phyloP scores from a whole-genome alignment of 2,329 filamentous ascomycete genomes.

The Colletotrichum tabaci region DNA sequence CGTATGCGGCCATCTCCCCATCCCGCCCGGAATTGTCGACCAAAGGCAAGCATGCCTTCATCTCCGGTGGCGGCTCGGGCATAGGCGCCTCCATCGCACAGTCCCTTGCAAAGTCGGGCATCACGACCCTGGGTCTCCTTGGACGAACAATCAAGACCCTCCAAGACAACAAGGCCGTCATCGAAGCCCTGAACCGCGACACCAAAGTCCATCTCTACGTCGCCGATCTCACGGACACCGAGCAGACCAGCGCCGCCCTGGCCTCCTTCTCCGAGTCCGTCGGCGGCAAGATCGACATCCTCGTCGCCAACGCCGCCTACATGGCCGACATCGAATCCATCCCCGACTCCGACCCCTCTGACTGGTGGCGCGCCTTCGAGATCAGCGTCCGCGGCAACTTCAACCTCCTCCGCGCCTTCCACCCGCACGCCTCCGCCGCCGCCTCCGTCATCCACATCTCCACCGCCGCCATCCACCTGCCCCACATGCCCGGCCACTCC shows the following conservation, averaged over 20 bases:
- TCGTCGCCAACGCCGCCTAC: slow-evolving; percentile 49
- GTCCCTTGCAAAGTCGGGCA: slow-evolving; percentile 57
- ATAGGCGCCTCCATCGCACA: slow-evolving; percentile 62
- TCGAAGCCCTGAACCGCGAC: slow-evolving; percentile 42
- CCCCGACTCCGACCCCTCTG: slow-evolving; percentile 40
- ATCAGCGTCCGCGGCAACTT: slow-evolving; percentile 66
- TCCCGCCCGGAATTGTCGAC: slow-evolving; percentile 45
- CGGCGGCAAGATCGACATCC: slow-evolving; percentile 45
- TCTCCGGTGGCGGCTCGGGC: slow-evolving; percentile 69
- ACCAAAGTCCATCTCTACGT: slow-evolving; percentile 42
- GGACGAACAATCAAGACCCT: slow-evolving; percentile 49
- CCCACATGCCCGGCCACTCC: slow-evolving; percentile 48
- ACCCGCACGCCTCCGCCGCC: slow-evolving; percentile 51
- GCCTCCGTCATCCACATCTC: slow-evolving; percentile 47
- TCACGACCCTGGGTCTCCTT: slow-evolving; percentile 65
- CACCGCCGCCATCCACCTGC: slow-evolving; percentile 45
- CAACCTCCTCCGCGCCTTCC: slow-evolving; percentile 61
- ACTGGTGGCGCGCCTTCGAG: slow-evolving; percentile 53
- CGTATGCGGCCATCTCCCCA: slow-evolving; percentile 49
- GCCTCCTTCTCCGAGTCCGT: slow-evolving; percentile 6
- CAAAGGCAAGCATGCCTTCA: slow-evolving; percentile 62
- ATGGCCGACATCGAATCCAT: slow-evolving; percentile 42
- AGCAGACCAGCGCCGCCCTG: slow-evolving; percentile 33
- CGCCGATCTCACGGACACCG: slow-evolving; percentile 42
- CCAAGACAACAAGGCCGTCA: slow-evolving; percentile 43